Conservation (phyloP, 441 rosid species). For the Erodium chrysanthum region DNA sequence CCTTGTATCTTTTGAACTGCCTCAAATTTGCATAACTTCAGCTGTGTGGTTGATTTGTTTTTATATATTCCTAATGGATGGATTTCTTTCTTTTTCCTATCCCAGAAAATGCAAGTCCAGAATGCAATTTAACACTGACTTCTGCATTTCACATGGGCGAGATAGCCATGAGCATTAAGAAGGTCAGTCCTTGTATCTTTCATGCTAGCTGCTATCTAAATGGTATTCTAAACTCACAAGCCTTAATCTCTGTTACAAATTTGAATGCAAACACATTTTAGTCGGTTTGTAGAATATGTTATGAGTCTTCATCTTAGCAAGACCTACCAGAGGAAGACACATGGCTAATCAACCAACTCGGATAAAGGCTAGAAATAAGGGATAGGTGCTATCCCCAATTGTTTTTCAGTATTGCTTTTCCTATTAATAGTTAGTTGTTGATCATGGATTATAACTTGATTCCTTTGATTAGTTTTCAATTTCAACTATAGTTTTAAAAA, state of each 20-base stretch:
- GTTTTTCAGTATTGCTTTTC: no score
- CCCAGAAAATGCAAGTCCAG: constrained; percentile 81
- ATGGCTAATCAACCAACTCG: no score
- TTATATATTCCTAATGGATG: constrained; percentile 1
- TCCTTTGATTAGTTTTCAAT: no score
- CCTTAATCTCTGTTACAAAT: neutral
- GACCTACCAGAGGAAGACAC: no score
- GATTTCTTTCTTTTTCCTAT: constrained; percentile 14
- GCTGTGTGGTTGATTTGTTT: neutral
- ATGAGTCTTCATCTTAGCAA: no score
- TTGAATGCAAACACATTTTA: neutral
- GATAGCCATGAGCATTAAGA: constrained; percentile 83
- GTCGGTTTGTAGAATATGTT: neutral
- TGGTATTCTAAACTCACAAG: neutral
- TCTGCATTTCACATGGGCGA: constrained; percentile 91
- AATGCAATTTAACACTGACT: constrained; percentile 63
- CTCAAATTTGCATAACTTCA: neutral
- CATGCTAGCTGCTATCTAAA: neutral
- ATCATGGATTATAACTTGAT: no score
- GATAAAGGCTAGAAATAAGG: no score
- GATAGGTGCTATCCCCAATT: no score
- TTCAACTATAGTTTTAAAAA: no score
- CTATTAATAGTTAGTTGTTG: no score
- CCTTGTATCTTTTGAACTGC: neutral
- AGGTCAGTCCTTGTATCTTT: constrained; percentile 35